Evolutionary conservation across 75 land plant genomes (phyloP).

Genomic region (Selaginella tamariscina): DNA sequence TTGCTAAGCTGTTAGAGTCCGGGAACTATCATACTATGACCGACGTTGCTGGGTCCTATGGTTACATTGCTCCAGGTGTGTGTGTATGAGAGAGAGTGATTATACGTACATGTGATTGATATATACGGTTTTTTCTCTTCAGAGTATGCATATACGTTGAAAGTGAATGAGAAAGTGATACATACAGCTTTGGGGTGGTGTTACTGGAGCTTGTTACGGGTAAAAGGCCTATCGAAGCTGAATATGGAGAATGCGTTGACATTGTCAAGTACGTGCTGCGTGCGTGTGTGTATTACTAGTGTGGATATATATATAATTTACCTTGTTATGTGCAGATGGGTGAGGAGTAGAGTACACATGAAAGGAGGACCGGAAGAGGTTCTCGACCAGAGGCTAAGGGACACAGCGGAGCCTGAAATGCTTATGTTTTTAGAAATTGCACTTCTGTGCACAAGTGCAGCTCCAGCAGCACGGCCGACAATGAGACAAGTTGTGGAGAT

Average conservation of each 20-base stretch:
- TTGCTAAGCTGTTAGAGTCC: constrained; percentile 36
- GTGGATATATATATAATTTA: no score
- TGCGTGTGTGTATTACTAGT: no score
- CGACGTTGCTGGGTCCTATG: constrained; percentile 43
- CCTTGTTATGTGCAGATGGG: constrained; percentile 49
- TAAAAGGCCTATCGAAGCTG: constrained; percentile 43
- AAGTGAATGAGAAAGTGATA: constrained; percentile 55
- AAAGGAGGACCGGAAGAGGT: constrained; percentile 30
- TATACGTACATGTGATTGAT: not conserved
- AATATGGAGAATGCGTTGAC: constrained; percentile 46
- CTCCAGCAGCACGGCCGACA: constrained; percentile 41
- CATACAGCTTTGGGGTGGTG: constrained; percentile 74
- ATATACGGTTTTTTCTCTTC: not conserved
- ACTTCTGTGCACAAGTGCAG: constrained; percentile 44
- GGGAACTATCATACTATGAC: constrained; percentile 22
- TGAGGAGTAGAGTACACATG: constrained; percentile 34
- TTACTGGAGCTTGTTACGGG: constrained; percentile 62
- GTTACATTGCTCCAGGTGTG: constrained; percentile 66
- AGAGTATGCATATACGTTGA: constrained; percentile 20
- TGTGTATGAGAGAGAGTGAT: not conserved
- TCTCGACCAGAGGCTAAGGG: constrained; percentile 33
- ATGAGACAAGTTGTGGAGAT: constrained; percentile 44
- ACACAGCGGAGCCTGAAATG: constrained; percentile 26
- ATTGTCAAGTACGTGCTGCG: constrained; percentile 61
- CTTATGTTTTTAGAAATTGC: constrained; percentile 34